phyloP scores from a whole-genome alignment of 1,284 basidiomycete species.

The Malassezia arunalokei region DNA sequence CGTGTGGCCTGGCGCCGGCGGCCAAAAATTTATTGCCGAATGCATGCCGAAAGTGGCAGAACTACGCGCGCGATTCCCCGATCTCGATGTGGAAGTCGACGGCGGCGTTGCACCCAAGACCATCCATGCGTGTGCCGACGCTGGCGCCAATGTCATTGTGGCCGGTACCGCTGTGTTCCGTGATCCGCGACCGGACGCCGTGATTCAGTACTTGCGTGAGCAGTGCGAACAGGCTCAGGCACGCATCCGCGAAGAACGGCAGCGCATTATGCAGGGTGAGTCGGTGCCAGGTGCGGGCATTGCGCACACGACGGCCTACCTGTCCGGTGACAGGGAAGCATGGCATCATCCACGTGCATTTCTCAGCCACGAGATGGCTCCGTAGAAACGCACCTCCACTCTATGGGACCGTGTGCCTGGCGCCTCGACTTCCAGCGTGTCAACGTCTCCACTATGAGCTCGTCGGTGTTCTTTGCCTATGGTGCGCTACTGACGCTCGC shows the following conservation, averaged over 20 bases:
- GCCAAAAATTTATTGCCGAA: constrained; percentile 88
- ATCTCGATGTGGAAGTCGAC: constrained; percentile 82
- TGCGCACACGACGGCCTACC: constrained; percentile 18
- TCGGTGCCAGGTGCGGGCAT: constrained; percentile 21
- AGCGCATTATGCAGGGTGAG: constrained; percentile 30
- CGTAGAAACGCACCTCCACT: constrained; percentile 10
- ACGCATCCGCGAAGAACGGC: constrained; percentile 34
- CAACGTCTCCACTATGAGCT: neutral
- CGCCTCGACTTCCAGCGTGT: neutral
- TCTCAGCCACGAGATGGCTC: neutral
- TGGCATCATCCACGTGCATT: constrained; percentile 13
- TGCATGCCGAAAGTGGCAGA: constrained; percentile 85
- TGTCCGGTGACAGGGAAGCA: constrained; percentile 2
- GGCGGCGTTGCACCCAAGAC: constrained; percentile 89
- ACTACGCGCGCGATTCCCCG: constrained; percentile 77
- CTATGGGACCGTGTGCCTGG: neutral
- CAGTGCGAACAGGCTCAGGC: constrained; percentile 41
- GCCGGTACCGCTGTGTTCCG: constrained; percentile 93
- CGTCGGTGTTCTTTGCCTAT: constrained; percentile 30
- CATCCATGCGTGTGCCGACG: constrained; percentile 74
- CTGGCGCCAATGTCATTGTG: constrained; percentile 81
- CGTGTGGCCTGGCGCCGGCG: constrained; percentile 53
- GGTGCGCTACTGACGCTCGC: constrained; percentile 10
- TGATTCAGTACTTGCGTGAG: constrained; percentile 32
- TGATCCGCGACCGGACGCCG: constrained; percentile 59